These are phyloP conservation scores for Aureobasidium zeae DNA, from an alignment of 2,329 filamentous ascomycete genomes.

Conservation along the genomic window DNA sequence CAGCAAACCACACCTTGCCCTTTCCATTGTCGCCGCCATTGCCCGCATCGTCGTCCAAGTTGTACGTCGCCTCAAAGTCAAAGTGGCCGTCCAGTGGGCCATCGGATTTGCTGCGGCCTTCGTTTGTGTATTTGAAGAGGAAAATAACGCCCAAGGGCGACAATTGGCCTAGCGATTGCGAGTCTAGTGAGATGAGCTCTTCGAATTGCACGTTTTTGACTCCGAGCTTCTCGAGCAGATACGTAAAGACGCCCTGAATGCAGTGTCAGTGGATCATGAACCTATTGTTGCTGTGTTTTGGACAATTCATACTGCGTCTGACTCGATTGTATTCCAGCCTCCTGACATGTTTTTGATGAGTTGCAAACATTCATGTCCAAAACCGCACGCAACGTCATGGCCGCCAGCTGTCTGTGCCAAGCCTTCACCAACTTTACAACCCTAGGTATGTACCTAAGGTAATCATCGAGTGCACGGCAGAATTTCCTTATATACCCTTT, in stretches of 20 bases:
- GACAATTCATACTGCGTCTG: constrained; percentile 65
- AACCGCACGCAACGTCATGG: constrained; percentile 2
- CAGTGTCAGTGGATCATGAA: constrained; percentile 5
- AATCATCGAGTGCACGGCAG: too few species aligned
- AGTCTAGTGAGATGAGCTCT: constrained; percentile 83
- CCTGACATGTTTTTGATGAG: constrained; percentile 34
- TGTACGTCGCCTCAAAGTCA: constrained; percentile 57
- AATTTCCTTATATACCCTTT: too few species aligned
- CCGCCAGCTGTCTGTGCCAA: background rate
- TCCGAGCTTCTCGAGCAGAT: constrained; percentile 83
- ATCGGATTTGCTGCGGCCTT: constrained; percentile 52
- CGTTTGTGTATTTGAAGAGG: constrained; percentile 90
- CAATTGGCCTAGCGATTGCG: constrained; percentile 59
- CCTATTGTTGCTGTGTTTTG: background rate
- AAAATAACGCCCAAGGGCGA: constrained; percentile 71
- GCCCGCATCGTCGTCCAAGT: constrained; percentile 34
- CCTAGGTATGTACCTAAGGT: too few species aligned
- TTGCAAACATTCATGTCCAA: constrained; percentile 10
- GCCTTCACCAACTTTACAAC: too few species aligned
- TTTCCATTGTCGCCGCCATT: constrained; percentile 20
- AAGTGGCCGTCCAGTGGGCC: constrained; percentile 73
- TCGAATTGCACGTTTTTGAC: constrained; percentile 94
- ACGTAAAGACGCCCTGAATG: constrained; percentile 83
- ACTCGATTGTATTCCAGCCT: constrained; percentile 97
- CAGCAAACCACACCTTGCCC: constrained; percentile 70